Evolutionary conservation across 345 rosid genomes (phyloP).

Genomic region (Turritis glabra): DNA sequence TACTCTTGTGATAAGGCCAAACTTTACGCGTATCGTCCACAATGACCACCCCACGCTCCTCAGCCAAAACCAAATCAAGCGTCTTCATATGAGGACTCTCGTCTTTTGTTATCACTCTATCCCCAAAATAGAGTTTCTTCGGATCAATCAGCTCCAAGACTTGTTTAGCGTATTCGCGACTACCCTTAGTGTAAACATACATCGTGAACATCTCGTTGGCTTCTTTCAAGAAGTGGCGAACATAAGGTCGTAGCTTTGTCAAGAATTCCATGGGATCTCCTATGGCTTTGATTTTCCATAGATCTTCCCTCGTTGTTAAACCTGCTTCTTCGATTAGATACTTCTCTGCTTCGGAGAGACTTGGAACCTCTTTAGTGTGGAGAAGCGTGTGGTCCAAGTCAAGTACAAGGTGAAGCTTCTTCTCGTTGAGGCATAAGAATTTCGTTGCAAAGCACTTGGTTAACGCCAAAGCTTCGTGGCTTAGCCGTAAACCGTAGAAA

Average conservation of each 20-base stretch:
- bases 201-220: conserved; percentile 7
- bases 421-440: background rate
- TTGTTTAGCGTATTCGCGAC: background rate
- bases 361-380: background rate
- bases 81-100: conserved; percentile 13
- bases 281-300: background rate
- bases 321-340: conserved; percentile 15
- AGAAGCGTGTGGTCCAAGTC: conserved; percentile 34
- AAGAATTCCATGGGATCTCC: background rate
- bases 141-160: conserved; percentile 29
- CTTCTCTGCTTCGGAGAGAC: conserved; percentile 4
- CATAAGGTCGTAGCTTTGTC: conserved; percentile 24
- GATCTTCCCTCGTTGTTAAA: background rate
- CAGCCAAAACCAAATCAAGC: conserved; percentile 30
- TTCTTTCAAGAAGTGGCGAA: conserved; percentile 13
- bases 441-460: background rate
- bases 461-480: conserved; percentile 7
- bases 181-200: conserved; percentile 28
- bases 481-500: conserved; percentile 5
- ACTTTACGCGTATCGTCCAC: conserved; percentile 27
- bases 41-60: conserved; percentile 17
- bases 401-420: conserved; percentile 28
- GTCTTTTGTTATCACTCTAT: conserved; percentile 20
- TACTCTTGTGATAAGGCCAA: conserved; percentile 19
- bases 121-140: background rate